A percentile compares a stretch with the other conserved stretches of the same genome.
Evolutionary conservation across 495 filamentous ascomycete genomes (phyloP).

Genomic region (Xylaria telfairii): DNA sequence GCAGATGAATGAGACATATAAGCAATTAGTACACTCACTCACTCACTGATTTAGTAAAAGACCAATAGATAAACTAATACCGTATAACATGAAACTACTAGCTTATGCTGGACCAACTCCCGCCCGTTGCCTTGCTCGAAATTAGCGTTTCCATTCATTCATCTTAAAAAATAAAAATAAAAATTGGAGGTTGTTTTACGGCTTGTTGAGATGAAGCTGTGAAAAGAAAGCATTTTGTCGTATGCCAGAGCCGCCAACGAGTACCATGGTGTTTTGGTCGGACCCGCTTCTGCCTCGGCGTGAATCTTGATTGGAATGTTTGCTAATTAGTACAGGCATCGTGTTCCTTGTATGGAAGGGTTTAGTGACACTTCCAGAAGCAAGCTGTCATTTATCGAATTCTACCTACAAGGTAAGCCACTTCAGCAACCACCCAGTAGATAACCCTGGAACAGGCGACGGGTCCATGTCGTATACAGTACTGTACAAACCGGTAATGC

Average conservation of each 20-base stretch:
- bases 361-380: conserved; percentile 18
- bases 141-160: not conserved
- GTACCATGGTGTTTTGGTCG: not conserved
- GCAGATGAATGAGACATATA: no score
- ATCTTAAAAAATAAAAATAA: no score
- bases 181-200: not conserved
- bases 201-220: not conserved
- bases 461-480: not conserved
- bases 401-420: conserved; percentile 2
- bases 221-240: not conserved
- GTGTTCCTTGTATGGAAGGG: conserved; percentile 13
- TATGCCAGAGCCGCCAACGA: not conserved
- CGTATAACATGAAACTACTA: not conserved
- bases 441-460: not conserved
- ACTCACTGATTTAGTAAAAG: no score
- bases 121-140: not conserved
- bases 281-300: not conserved
- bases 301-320: conserved; percentile 15
- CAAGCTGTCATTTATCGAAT: conserved; percentile 21
- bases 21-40: no score
- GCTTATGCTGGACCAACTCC: not conserved
- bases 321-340: conserved; percentile 14
- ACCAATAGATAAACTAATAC: not conserved
- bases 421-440: not conserved
- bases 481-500: not conserved